Base-by-base conservation (phyloP, 768 basidiomycete species). In the Collybia sp. region DNA sequence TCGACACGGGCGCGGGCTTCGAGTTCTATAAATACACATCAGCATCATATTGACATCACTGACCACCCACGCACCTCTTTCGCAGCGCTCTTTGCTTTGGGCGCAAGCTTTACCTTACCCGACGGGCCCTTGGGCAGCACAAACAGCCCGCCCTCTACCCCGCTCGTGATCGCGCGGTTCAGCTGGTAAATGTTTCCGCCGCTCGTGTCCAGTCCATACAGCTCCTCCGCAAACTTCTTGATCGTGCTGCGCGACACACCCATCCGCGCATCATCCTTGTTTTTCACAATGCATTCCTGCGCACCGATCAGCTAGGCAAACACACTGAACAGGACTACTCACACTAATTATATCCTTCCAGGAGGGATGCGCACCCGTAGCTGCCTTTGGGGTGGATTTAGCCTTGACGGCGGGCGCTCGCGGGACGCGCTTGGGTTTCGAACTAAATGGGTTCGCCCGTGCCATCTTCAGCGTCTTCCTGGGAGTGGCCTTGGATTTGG, bases 151-250 rank as follows among this genome's bases (percentile, higher is more conserved):
- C 37, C 42, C 62, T 88, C 85, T 31, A 77, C 76, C 41, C 90
- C 90, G 43, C 70, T 65, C 36, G 76, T 65, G 63, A 93, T 88
- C 47, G 89, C 88, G 48, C 77, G 78, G 57, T 80, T 80, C 60
- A 94, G 72, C 65, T 86, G 85, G 49, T 75, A 80, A 56, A 76
- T 64, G 66, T 88, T 84, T 19, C 80, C 69, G 39, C 80, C 73
- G 43, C 73, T 80, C 53, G 85, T 78, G 54, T 83, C 81, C 51
- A 95, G 66, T 52, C 80, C 75, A 73, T 91, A 94, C 54, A 76
- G 80, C 54, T 89, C 82, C 63, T 91, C 87, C 41, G 93, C 84
- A 64, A 69, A 95, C 89, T 88, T 89, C 81, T 93, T 94, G 66
- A 93, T 85, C 6, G 74, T 74, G 16, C 71, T 67, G 40, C 92